Evolutionary conservation across 169 alveolate genomes (phyloP).

Genomic region (Plasmodium vinckei): DNA sequence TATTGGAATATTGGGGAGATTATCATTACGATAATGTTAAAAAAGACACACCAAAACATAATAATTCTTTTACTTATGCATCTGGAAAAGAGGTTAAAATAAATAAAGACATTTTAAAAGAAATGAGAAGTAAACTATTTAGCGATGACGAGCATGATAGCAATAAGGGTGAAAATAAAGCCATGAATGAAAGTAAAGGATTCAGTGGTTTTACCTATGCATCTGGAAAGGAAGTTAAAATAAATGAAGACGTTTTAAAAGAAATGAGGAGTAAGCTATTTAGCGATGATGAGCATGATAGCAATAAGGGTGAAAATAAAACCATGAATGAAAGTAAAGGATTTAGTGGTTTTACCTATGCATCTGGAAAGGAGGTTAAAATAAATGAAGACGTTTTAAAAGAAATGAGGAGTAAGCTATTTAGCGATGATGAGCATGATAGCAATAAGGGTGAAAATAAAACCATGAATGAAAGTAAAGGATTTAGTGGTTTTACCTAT

Average conservation of each 20-base stretch:
- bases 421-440: conserved; percentile 6
- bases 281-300: conserved; percentile 29
- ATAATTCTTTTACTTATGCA: conserved; percentile 11
- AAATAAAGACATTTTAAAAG: conserved; percentile 18
- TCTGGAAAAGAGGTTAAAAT: conserved; percentile 21
- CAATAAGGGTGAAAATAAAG: background rate
- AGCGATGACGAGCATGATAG: conserved; percentile 10
- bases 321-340: background rate
- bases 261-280: conserved; percentile 30
- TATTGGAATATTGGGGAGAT: background rate
- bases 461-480: background rate
- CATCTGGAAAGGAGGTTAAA: conserved; percentile 51
- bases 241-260: conserved; percentile 42
- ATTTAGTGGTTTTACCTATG: conserved; percentile 25
- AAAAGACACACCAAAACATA: background rate
- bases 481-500: background rate
- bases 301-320: background rate
- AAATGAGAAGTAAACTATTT: conserved; percentile 22
- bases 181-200: conserved; percentile 1
- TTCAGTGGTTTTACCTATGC: conserved; percentile 26
- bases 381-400: conserved; percentile 32
- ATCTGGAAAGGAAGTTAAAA: conserved; percentile 55
- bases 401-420: conserved; percentile 22
- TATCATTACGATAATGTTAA: background rate
- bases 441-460: background rate